Evolutionary conservation across 441 rosid genomes (phyloP).

Genomic region (Syzygium malaccense): DNA sequence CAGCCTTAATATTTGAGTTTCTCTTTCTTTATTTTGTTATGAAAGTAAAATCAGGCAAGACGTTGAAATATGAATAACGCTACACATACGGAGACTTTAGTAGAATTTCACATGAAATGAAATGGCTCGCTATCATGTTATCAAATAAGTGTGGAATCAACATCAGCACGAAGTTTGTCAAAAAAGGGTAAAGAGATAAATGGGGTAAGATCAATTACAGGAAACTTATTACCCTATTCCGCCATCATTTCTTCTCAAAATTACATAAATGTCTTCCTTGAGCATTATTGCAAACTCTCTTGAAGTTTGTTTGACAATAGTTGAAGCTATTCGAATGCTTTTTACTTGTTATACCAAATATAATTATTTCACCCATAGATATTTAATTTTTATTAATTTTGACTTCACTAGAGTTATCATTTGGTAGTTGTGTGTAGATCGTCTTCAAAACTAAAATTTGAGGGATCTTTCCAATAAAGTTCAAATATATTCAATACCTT

Average conservation of each 20-base stretch:
- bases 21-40: not conserved
- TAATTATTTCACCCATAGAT: too few relatives aligned
- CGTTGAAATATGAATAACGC: not conserved
- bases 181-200: not conserved
- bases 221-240: not conserved
- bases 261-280: not conserved
- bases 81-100: not conserved
- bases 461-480: too few relatives aligned
- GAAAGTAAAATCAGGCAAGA: accelerated
- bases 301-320: not conserved
- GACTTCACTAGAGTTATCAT: too few relatives aligned
- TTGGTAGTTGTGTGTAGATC: too few relatives aligned
- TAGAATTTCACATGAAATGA: too few relatives aligned
- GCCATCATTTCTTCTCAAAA: not conserved
- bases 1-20: not conserved
- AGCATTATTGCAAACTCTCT: not conserved
- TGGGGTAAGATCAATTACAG: not conserved
- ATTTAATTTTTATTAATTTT: too few relatives aligned
- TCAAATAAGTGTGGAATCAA: too few relatives aligned
- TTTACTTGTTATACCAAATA: too few relatives aligned
- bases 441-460: too few relatives aligned
- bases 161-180: not conserved
- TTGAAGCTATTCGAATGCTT: not conserved
- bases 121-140: too few relatives aligned
- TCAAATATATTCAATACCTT: too few relatives aligned